phyloP scores from a whole-genome alignment of 2,329 filamentous ascomycete species.

The Colletotrichum cordylinicola region DNA sequence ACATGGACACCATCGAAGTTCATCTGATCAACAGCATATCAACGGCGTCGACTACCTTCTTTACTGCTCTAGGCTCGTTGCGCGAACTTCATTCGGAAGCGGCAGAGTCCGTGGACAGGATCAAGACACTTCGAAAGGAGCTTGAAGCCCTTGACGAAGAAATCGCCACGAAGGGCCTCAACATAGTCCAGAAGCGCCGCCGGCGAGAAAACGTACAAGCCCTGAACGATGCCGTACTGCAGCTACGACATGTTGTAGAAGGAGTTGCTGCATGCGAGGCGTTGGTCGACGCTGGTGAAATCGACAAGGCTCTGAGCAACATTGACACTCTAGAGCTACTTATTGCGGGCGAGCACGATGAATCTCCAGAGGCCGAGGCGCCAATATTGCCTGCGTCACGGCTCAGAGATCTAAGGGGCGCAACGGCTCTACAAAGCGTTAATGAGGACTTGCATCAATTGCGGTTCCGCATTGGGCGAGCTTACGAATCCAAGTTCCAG shows the following conservation, averaged over 20 bases:
- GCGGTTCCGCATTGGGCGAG: conserved; percentile 82
- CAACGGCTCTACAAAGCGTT: conserved; percentile 82
- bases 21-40: conserved; percentile 97
- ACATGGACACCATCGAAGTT: conserved; percentile 99
- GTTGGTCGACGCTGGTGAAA: conserved; percentile 81
- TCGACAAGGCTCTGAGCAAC: conserved; percentile 79
- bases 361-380: conserved; percentile 31
- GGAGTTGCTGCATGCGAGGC: conserved; percentile 79
- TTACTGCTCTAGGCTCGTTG: conserved; percentile 89
- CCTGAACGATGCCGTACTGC: conserved; percentile 81
- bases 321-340: conserved; percentile 82
- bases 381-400: conserved; percentile 37
- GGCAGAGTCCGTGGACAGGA: conserved; percentile 86
- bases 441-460: conserved; percentile 78
- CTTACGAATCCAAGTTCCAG: conserved; percentile 83
- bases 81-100: conserved; percentile 92
- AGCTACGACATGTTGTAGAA: conserved; percentile 80
- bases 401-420: conserved; percentile 73
- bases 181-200: conserved; percentile 83
- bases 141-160: conserved; percentile 83
- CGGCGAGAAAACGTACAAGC: conserved; percentile 85
- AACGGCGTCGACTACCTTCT: conserved; percentile 93
- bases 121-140: conserved; percentile 81
- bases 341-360: conserved; percentile 73
- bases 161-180: conserved; percentile 83